Evolutionary conservation across 1,139 yeast species (phyloP).

Genomic region (Groenewaldozyma auringiensis): DNA sequence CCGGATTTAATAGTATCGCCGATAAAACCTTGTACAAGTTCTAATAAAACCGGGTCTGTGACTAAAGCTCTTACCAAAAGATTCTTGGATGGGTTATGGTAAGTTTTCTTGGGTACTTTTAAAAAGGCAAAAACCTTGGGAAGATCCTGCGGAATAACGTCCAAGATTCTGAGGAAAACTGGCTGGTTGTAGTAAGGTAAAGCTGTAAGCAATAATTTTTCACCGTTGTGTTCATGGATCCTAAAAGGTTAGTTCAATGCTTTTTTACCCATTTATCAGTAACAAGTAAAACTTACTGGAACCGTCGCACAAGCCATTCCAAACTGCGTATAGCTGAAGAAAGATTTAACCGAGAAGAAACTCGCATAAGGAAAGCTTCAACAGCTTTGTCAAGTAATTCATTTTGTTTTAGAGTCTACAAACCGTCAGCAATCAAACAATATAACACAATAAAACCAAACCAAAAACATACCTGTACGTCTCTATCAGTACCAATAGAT

Average conservation of each 20-base stretch:
- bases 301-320: slow-evolving; percentile 94
- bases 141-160: slow-evolving; percentile 51
- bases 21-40: slow-evolving; percentile 55
- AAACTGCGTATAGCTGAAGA: slow-evolving; percentile 74
- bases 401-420: slow-evolving; percentile 56
- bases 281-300: slow-evolving; percentile 37
- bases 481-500: slow-evolving; percentile 70
- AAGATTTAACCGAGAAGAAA: slow-evolving; percentile 69
- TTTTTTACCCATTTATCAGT: not conserved
- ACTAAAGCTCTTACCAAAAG: slow-evolving; percentile 64
- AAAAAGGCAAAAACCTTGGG: slow-evolving; percentile 77
- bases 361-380: slow-evolving; percentile 60
- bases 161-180: slow-evolving; percentile 65
- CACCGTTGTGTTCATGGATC: slow-evolving; percentile 73
- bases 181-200: slow-evolving; percentile 73
- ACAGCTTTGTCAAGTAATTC: slow-evolving; percentile 68
- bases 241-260: slow-evolving; percentile 6
- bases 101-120: slow-evolving; percentile 55
- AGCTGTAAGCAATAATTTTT: slow-evolving; percentile 56
- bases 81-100: slow-evolving; percentile 56
- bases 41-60: slow-evolving; percentile 59
- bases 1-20: slow-evolving; percentile 39
- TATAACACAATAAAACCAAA: not conserved
- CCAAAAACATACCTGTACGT: slow-evolving; percentile 47
- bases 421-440: not conserved